Evolutionary conservation across 2,329 filamentous ascomycete species (phyloP), one percentile per base, ranked within the genome.

Genomic region (Diaporthe vaccinii): DNA sequence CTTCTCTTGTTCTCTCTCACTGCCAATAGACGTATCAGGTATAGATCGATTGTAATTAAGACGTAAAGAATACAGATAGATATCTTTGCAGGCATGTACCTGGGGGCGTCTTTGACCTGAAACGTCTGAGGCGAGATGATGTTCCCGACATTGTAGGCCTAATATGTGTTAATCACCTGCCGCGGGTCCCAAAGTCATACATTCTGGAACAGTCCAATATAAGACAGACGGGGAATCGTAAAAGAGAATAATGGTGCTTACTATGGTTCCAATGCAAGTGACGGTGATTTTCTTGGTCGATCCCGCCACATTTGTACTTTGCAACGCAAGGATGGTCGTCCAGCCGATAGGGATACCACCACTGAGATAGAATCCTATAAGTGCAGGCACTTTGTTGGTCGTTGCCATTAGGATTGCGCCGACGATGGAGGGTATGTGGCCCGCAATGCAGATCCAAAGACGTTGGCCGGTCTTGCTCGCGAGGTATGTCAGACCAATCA

Each of bases 101-200:
- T 72, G 34, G 79, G 78, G 0, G 79, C 83, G 34, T 84, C 82
- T 7, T 80, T 79, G 9, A 80, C 79, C 74, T 84, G 82, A 76
- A 86, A 86, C 0, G 84, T 86, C 72, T 85, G 84, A 2, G 84
- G 85, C 0, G 81, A 82, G 65, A 86, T 85, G 73, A 86, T 85
- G 72, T 86, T 86, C 25, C 84, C 85, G 14, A 85, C 80, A 0
- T 81, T 82, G 72, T 85, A 84, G 2, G 81, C 36, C 36, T 39
- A 39, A 2, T 1, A 39, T 39, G 12, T 39, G 36, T 39, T 39
- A 39, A 39, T 39, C 36, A 39, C 36, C 36, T 39, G 12, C 36
- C 10, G 12, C 3, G 36, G 12, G 36, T 39, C 36, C 36, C 36
- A 39, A 39, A 39, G 36, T 14, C 10, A 5, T 15, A 12, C 36